phyloP scores from a whole-genome alignment of 441 rosid genomes.

The Gossypium laxum region DNA sequence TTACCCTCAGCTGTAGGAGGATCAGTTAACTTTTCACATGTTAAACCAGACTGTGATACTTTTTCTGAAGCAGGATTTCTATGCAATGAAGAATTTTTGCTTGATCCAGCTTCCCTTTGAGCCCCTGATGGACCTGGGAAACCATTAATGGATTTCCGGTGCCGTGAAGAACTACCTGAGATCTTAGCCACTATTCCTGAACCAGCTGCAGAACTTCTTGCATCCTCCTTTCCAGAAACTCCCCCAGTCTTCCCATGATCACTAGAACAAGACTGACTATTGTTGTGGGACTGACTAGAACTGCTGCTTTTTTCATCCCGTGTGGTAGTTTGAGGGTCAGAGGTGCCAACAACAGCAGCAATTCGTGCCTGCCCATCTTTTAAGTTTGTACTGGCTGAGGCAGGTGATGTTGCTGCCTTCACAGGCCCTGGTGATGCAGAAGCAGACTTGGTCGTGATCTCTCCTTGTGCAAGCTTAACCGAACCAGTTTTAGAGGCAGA shows the following conservation, averaged over 20 bases:
- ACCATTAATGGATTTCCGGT: conserved; percentile 48
- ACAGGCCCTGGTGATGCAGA: conserved; percentile 44
- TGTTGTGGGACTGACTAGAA: conserved; percentile 71
- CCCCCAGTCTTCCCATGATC: conserved; percentile 54
- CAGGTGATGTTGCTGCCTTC: conserved; percentile 41
- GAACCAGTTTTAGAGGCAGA: conserved; percentile 52
- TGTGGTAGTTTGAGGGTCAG: conserved; percentile 33
- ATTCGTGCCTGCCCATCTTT: conserved; percentile 43
- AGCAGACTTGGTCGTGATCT: conserved; percentile 37
- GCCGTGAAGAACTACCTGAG: conserved; percentile 40
- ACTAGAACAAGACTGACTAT: conserved; percentile 59
- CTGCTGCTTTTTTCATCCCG: conserved; percentile 67
- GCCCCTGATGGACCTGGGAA: conserved; percentile 31
- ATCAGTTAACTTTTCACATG: conserved; percentile 46
- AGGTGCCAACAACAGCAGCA: conserved; percentile 25
- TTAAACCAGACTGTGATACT: conserved; percentile 35
- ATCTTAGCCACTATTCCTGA: conserved; percentile 33
- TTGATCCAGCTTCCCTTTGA: conserved; percentile 35
- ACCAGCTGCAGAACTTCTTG: conserved; percentile 49
- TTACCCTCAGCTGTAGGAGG: conserved; percentile 44
- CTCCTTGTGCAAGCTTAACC: conserved; percentile 46
- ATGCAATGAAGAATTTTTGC: conserved; percentile 40
- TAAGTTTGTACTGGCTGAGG: conserved; percentile 27
- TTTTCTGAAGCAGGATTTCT: conserved; percentile 48
- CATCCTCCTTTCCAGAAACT: conserved; percentile 45